A percentile compares a stretch with the other conserved stretches of the same genome.
phyloP scores from a whole-genome alignment of 2,329 filamentous ascomycete species.

The Arachnomyces sp. region DNA sequence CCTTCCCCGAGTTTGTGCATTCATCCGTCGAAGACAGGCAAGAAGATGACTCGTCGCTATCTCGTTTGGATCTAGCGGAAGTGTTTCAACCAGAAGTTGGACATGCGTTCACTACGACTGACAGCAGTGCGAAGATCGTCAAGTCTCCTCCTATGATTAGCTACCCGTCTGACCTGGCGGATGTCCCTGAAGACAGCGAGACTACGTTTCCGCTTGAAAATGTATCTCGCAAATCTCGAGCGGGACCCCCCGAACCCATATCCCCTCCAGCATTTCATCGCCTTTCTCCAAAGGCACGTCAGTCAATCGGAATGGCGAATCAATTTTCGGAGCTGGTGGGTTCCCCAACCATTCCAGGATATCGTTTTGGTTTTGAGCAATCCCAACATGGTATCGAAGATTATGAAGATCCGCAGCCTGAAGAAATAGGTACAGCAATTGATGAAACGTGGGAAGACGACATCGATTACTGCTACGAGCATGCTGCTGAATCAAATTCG shows the following conservation, averaged over 20 bases:
- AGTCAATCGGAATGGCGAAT: slow-evolving; percentile 25
- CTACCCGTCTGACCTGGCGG: slow-evolving; percentile 33
- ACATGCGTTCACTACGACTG: slow-evolving; percentile 37
- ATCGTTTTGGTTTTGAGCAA: slow-evolving; percentile 13
- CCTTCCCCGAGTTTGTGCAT: slow-evolving; percentile 26
- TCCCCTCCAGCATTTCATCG: slow-evolving; percentile 5
- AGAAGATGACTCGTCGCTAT: slow-evolving; percentile 8
- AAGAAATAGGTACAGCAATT: not conserved
- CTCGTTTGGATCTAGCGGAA: slow-evolving; percentile 19
- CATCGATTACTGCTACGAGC: slow-evolving; percentile 56
- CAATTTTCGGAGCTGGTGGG: slow-evolving; percentile 39
- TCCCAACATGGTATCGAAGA: slow-evolving; percentile 9
- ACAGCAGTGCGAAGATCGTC: slow-evolving; percentile 31
- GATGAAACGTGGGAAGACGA: slow-evolving; percentile 52
- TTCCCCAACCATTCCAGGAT: slow-evolving; percentile 32
- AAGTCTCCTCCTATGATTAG: slow-evolving; percentile 35
- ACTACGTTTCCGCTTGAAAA: not conserved
- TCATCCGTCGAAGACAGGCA: slow-evolving; percentile 13
- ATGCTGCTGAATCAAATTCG: slow-evolving; percentile 53
- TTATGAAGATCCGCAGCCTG: not conserved
- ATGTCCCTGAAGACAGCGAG: slow-evolving; percentile 42
- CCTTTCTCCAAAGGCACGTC: slow-evolving; percentile 19
- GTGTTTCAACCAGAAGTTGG: slow-evolving; percentile 22
- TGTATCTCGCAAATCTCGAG: too few species aligned
- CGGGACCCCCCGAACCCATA: too few species aligned